Percentiles rank a stretch among this genome's conserved stretches.
phyloP scores from a whole-genome alignment of 305 asterid genomes.

The Ajuga reptans region DNA sequence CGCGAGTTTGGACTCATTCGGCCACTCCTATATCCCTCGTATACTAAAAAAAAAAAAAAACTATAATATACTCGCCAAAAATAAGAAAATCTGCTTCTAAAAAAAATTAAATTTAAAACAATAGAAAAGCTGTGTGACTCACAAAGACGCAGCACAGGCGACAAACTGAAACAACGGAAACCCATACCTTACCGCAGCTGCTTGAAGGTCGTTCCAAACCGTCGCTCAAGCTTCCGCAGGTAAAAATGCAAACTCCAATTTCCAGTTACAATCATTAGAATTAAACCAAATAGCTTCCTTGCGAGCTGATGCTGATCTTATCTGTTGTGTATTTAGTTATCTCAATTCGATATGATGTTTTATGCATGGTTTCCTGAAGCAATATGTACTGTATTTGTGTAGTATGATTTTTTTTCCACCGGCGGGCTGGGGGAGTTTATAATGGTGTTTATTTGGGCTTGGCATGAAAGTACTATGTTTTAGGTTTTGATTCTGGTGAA shows the following conservation, averaged over 20 bases:
- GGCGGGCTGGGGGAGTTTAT: background rate
- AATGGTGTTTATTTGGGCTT: background rate
- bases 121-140: conserved; percentile 20
- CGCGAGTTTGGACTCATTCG: too few species aligned
- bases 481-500: background rate
- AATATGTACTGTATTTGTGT: background rate
- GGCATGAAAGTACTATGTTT: background rate
- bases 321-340: background rate
- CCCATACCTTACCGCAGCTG: background rate
- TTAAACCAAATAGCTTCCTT: background rate
- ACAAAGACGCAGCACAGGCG: background rate
- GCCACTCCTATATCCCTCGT: too few species aligned
- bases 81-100: too few species aligned
- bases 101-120: too few species aligned
- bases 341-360: background rate
- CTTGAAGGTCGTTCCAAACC: background rate
- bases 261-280: background rate
- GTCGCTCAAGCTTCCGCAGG: too few species aligned
- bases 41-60: too few species aligned
- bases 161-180: background rate
- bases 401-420: background rate
- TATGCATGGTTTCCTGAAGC: conserved; percentile 2
- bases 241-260: background rate
- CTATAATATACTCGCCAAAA: background rate
- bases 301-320: background rate